phyloP scores from a whole-genome alignment of 129 eudicot species.

The Tagetes erecta region DNA sequence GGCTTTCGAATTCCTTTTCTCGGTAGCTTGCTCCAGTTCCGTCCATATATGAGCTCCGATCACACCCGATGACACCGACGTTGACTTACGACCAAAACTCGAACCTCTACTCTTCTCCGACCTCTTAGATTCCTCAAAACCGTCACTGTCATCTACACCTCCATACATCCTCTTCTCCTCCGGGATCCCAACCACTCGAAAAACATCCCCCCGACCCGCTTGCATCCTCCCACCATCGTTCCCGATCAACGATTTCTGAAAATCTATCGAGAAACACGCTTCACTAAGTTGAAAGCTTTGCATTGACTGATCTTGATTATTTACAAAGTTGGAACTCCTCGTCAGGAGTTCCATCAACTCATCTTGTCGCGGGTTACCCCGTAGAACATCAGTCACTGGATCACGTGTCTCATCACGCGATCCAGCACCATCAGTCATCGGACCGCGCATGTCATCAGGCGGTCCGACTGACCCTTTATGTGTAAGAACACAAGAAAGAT shows the following conservation, averaged over 20 bases:
- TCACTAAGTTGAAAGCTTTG: constrained; percentile 66
- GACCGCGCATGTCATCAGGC: not conserved
- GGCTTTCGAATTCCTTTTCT: constrained; percentile 31
- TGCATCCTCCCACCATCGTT: constrained; percentile 27
- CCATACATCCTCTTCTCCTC: constrained; percentile 27
- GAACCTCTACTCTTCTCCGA: constrained; percentile 26
- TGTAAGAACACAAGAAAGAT: constrained; percentile 54
- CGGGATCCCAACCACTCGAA: constrained; percentile 21
- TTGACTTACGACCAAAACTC: constrained; percentile 27
- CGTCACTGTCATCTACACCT: constrained; percentile 10
- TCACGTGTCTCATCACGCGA: not conserved
- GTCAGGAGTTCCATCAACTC: constrained; percentile 51
- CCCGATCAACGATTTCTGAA: constrained; percentile 47
- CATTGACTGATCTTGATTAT: constrained; percentile 33
- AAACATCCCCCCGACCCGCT: constrained; percentile 8
- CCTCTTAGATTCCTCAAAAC: constrained; percentile 31
- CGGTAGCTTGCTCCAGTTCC: constrained; percentile 46
- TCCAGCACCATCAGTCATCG: not conserved
- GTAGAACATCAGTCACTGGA: not conserved
- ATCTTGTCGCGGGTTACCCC: constrained; percentile 28
- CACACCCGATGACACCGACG: constrained; percentile 25
- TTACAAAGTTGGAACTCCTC: constrained; percentile 29
- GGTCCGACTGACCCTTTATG: constrained; percentile 27
- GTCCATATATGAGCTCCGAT: constrained; percentile 49
- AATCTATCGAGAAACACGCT: constrained; percentile 64